Percentiles rank a stretch among this genome's conserved stretches.
Evolutionary conservation across 106 monocot species (phyloP).

Genomic region (Dioscorea dumetorum): DNA sequence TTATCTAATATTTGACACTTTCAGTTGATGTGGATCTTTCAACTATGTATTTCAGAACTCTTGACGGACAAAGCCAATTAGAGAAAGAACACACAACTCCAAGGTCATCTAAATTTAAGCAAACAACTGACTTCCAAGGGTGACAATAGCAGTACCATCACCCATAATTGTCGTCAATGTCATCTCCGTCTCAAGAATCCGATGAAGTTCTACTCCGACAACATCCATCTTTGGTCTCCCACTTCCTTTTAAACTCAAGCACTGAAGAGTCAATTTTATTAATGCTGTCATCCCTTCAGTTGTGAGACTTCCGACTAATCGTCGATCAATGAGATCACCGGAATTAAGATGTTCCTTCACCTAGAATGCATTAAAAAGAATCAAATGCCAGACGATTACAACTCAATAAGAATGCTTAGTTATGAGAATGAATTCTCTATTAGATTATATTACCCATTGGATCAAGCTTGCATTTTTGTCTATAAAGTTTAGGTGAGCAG

Average conservation of each 20-base stretch:
- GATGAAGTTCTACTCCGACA: constrained; percentile 40
- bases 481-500: constrained; percentile 3
- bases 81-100: too few species aligned
- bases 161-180: constrained; percentile 61
- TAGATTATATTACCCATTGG: constrained; percentile 31
- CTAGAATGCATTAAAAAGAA: constrained; percentile 4
- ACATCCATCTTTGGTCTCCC: constrained; percentile 37
- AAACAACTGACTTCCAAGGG: constrained; percentile 64
- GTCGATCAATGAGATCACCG: constrained; percentile 36
- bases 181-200: constrained; percentile 67
- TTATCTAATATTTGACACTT: too few species aligned
- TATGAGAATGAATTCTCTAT: constrained; percentile 1
- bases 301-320: constrained; percentile 37
- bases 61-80: too few species aligned
- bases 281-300: constrained; percentile 59
- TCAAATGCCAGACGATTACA: neutral
- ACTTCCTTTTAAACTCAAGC: constrained; percentile 25
- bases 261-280: constrained; percentile 27
- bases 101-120: constrained; percentile 9
- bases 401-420: neutral
- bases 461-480: constrained; percentile 21
- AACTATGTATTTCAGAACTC: too few species aligned
- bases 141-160: constrained; percentile 55
- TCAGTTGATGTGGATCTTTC: too few species aligned
- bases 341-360: constrained; percentile 25